These are phyloP conservation scores for Pleurotus giganteus DNA, from an alignment of 768 basidiomycete genomes.

Conservation along the genomic window DNA sequence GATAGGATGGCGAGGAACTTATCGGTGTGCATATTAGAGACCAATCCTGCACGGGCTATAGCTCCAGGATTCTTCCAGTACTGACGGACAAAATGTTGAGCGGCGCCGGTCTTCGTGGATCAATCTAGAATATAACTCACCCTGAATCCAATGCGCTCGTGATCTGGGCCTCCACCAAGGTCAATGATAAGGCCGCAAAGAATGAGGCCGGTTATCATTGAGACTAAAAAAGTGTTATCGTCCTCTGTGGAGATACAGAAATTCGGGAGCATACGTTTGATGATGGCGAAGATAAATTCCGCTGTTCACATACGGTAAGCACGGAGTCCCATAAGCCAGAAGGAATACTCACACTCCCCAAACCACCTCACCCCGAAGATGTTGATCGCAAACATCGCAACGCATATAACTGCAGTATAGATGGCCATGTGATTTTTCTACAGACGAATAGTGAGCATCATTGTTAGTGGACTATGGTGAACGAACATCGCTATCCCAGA, in stretches of 20 bases:
- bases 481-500: constrained; percentile 66
- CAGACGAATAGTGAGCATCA: not conserved
- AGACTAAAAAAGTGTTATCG: constrained; percentile 31
- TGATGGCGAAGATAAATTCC: constrained; percentile 62
- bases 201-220: constrained; percentile 55
- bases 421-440: constrained; percentile 49
- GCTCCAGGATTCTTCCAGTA: constrained; percentile 76
- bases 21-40: constrained; percentile 39
- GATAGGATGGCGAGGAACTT: constrained; percentile 42
- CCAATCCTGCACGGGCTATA: constrained; percentile 37
- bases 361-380: constrained; percentile 58
- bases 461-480: not conserved
- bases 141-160: constrained; percentile 65
- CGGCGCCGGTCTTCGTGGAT: too few species aligned
- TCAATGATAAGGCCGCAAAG: constrained; percentile 66
- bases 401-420: constrained; percentile 58
- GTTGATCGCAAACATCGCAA: constrained; percentile 61
- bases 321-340: not conserved
- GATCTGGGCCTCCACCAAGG: constrained; percentile 72
- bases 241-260: not conserved
- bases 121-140: too few species aligned
- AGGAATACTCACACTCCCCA: constrained; percentile 25
- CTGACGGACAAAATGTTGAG: constrained; percentile 33
- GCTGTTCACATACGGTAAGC: constrained; percentile 30
- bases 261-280: constrained; percentile 45